Evolutionary conservation across 352 stramenopile species (phyloP).

Genomic region (Globisporangium polare): DNA sequence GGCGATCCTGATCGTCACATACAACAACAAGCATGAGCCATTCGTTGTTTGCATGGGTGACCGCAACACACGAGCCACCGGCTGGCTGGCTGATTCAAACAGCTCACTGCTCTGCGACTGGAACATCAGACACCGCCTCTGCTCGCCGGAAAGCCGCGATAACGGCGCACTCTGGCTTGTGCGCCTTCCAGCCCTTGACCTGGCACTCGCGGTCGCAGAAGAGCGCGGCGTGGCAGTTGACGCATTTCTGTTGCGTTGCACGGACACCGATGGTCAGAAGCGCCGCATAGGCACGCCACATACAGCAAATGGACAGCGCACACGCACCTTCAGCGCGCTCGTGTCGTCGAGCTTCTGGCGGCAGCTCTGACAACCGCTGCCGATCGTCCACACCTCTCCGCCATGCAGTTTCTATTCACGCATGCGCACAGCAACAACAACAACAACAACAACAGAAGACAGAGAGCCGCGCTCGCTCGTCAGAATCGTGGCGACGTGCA

Average conservation of each 20-base stretch:
- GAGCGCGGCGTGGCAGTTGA: slow-evolving; percentile 49
- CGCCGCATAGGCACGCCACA: neutral
- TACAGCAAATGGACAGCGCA: neutral
- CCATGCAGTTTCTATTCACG: slow-evolving; percentile 48
- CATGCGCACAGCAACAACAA: neutral
- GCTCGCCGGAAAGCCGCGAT: slow-evolving; percentile 51
- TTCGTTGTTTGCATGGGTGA: neutral
- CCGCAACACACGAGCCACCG: neutral
- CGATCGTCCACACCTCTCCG: slow-evolving; percentile 71
- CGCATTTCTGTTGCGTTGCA: slow-evolving; percentile 38
- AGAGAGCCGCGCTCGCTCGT: neutral
- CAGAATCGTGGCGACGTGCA: neutral
- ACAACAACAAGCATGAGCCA: neutral
- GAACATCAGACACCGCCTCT: neutral
- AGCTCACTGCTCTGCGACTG: slow-evolving; percentile 3
- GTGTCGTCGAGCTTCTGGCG: slow-evolving; percentile 40
- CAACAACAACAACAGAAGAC: too few relatives aligned
- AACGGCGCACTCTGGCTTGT: slow-evolving; percentile 59
- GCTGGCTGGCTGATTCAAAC: neutral
- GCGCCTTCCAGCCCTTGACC: slow-evolving; percentile 43
- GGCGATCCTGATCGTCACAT: slow-evolving; percentile 23
- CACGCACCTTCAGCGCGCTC: slow-evolving; percentile 40
- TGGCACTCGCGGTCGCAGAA: slow-evolving; percentile 69
- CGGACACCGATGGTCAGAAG: neutral
- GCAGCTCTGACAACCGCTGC: slow-evolving; percentile 53